Evolutionary conservation across 2,329 filamentous ascomycete species (phyloP).

Genomic region (Magnaporthiopsis incrustans): DNA sequence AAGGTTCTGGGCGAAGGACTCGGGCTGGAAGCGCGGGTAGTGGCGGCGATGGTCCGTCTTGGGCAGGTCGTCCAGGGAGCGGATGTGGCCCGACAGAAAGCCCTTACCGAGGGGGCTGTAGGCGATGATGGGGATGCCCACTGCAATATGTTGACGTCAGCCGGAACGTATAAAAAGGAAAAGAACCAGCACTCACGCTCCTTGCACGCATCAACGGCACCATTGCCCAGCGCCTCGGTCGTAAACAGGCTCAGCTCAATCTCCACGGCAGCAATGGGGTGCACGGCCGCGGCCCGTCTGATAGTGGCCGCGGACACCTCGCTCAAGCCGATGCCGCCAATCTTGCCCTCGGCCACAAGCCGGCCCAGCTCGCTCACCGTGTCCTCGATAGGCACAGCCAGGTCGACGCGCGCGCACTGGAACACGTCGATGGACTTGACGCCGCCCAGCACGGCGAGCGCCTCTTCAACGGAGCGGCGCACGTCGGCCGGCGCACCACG

Average conservation of each 20-base stretch:
- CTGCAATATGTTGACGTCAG: too few species aligned
- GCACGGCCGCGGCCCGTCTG: slow-evolving; percentile 11
- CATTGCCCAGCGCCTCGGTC: slow-evolving; percentile 26
- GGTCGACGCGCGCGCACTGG: too few species aligned
- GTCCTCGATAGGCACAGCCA: too few species aligned
- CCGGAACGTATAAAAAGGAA: too few species aligned
- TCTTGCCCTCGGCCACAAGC: too few species aligned
- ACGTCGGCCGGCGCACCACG: slow-evolving; percentile 33
- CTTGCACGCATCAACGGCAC: slow-evolving; percentile 18
- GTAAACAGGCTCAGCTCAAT: slow-evolving; percentile 34
- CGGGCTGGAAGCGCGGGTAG: neutral
- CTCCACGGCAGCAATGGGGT: slow-evolving; percentile 37
- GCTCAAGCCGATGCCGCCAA: too few species aligned
- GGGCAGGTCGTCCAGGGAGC: slow-evolving; percentile 19
- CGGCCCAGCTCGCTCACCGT: too few species aligned
- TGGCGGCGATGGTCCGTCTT: neutral
- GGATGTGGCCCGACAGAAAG: slow-evolving; percentile 46
- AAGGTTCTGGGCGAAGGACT: neutral
- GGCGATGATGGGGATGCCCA: slow-evolving; percentile 8
- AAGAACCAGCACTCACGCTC: too few species aligned
- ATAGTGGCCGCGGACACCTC: too few species aligned
- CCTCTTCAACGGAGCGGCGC: slow-evolving; percentile 12
- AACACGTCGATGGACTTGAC: slow-evolving; percentile 26
- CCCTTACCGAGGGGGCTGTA: slow-evolving; percentile 36
- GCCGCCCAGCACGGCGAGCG: slow-evolving; percentile 34